These are phyloP conservation scores for Hyphodiscus hymeniophilus DNA, from an alignment of 495 filamentous ascomycete species.

Conservation along the genomic window DNA sequence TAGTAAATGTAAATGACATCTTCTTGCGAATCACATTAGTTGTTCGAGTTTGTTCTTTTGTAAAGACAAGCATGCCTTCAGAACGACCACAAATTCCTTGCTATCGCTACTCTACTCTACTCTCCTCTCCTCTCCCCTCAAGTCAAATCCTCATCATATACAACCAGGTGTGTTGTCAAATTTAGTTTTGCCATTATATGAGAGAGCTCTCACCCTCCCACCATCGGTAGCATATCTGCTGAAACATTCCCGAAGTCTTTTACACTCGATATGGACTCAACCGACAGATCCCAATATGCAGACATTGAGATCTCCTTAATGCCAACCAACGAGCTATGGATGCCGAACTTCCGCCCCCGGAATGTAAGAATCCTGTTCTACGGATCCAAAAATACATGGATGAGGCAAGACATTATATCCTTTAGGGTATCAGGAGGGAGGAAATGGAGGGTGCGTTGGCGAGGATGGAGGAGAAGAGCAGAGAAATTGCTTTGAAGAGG, in stretches of 20 bases:
- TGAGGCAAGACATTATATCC: not conserved
- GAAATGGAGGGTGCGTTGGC: not conserved
- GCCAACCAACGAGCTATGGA: constrained; percentile 4
- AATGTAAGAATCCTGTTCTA: constrained; percentile 1
- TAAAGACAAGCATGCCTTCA: too few species aligned
- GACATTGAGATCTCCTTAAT: constrained; percentile 18
- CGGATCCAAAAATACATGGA: constrained; percentile 10
- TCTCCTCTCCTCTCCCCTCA: too few species aligned
- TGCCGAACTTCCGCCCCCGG: constrained; percentile 1
- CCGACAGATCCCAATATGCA: constrained; percentile 16
- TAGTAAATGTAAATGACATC: too few species aligned
- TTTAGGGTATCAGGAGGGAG: constrained; percentile 3
- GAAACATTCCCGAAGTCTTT: constrained; percentile 18
- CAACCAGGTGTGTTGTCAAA: not conserved
- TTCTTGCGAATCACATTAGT: too few species aligned
- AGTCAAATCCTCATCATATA: not conserved
- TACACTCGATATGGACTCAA: constrained; percentile 10
- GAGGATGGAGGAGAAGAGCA: constrained; percentile 1
- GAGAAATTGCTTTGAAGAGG: not conserved
- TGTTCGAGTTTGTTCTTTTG: too few species aligned
- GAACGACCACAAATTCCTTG: too few species aligned
- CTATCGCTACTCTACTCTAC: too few species aligned
- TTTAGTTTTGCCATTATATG: not conserved
- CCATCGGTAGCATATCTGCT: constrained; percentile 25
- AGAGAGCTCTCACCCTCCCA: constrained; percentile 19